Evolutionary conservation across 768 basidiomycete species (phyloP).

Genomic region (Termitomyces sp.): DNA sequence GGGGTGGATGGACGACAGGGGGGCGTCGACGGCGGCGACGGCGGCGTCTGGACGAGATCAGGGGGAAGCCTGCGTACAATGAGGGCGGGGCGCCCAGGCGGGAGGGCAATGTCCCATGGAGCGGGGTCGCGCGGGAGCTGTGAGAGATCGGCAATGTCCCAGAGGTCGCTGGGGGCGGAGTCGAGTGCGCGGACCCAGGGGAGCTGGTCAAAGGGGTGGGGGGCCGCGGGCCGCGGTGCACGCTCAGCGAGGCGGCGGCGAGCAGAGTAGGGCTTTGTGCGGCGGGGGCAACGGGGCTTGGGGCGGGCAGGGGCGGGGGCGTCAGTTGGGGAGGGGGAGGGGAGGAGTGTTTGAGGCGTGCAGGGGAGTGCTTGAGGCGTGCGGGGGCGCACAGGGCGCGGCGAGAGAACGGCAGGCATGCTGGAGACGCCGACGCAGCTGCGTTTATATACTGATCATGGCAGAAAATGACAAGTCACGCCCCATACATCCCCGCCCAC

Average conservation of each 20-base stretch:
- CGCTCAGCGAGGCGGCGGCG: neutral
- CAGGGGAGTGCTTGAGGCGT: neutral
- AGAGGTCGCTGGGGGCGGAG: constrained; percentile 32
- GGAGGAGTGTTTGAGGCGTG: neutral
- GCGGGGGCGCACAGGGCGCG: constrained; percentile 6
- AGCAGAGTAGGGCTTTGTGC: constrained; percentile 21
- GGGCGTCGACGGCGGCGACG: neutral
- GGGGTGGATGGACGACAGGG: constrained; percentile 20
- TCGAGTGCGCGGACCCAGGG: constrained; percentile 66
- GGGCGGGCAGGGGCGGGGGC: neutral
- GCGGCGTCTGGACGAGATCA: constrained; percentile 20
- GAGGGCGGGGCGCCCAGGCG: constrained; percentile 45
- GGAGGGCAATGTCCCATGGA: too few relatives aligned
- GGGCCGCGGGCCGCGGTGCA: constrained; percentile 16
- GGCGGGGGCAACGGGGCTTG: constrained; percentile 15
- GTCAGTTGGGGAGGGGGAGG: constrained; percentile 1
- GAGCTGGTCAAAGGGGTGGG: constrained; percentile 50
- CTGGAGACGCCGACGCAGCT: neutral
- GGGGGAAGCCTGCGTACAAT: constrained; percentile 49
- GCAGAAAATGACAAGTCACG: too few relatives aligned
- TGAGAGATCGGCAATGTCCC: constrained; percentile 65
- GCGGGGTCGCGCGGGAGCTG: constrained; percentile 45
- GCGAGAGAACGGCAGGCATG: constrained; percentile 23
- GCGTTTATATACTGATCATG: neutral
- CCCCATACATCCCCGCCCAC: neutral